Evolutionary conservation across 176 grass and related monocot genomes (phyloP).

Genomic region (Microstegium vimineum): DNA sequence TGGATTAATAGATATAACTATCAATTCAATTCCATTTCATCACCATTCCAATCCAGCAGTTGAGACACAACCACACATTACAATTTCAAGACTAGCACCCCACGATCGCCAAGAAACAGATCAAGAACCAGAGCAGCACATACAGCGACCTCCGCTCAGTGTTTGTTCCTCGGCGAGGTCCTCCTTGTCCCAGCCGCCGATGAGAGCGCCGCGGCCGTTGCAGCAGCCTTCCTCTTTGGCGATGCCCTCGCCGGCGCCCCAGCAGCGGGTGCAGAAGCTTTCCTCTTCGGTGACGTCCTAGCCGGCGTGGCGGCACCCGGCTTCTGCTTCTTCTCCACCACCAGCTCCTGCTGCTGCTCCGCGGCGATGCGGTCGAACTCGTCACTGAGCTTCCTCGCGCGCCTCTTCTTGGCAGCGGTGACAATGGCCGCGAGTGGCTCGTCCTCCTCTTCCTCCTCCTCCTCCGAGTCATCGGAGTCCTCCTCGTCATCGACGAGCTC

Average conservation of each 20-base stretch:
- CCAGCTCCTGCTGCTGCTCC: conserved; percentile 6
- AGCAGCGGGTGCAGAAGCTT: neutral
- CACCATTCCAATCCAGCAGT: neutral
- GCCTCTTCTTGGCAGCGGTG: conserved; percentile 50
- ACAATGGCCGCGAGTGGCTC: conserved; percentile 32
- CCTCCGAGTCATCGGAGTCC: too few species aligned
- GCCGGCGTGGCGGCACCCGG: neutral
- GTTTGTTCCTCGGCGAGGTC: conserved; percentile 35
- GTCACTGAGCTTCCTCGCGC: conserved; percentile 48
- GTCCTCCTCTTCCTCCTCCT: neutral
- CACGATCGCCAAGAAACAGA: neutral
- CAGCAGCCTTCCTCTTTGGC: conserved; percentile 31
- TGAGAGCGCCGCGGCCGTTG: neutral
- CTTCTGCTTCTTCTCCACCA: conserved; percentile 32
- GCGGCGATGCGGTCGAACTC: conserved; percentile 69
- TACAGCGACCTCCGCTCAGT: neutral
- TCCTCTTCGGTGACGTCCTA: conserved; percentile 30
- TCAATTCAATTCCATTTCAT: neutral
- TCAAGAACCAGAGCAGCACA: neutral
- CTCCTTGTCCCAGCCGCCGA: neutral
- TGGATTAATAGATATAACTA: neutral
- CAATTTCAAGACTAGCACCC: neutral
- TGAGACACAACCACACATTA: neutral
- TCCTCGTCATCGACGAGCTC: conserved; percentile 8
- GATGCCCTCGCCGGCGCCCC: conserved; percentile 33